Conservation (phyloP, 2,329 filamentous ascomycete genomes). For the Tolypocladium inflatum region DNA sequence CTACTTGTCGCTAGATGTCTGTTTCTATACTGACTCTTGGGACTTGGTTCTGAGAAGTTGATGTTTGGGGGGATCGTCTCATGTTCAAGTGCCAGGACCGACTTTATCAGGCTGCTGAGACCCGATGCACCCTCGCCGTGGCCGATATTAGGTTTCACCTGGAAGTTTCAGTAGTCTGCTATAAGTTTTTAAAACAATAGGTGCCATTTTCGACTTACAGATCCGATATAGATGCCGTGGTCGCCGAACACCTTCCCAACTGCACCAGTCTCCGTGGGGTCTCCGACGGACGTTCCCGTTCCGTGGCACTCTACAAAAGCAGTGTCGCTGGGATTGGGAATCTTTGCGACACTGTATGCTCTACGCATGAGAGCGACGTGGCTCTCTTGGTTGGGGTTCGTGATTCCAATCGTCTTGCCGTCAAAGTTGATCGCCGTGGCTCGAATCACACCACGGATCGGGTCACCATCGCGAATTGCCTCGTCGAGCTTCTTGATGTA, state of each 20-base stretch:
- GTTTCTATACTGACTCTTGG: conserved; percentile 20
- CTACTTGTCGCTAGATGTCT: conserved; percentile 1
- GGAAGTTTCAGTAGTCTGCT: background rate
- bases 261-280: conserved; percentile 24
- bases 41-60: conserved; percentile 22
- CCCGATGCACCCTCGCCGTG: conserved; percentile 35
- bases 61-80: conserved; percentile 28
- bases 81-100: conserved; percentile 28
- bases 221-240: conserved; percentile 16
- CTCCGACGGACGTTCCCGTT: conserved; percentile 28
- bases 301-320: conserved; percentile 28
- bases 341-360: conserved; percentile 18
- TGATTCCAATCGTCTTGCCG: conserved; percentile 31
- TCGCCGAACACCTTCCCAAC: conserved; percentile 19
- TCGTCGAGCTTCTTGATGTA: conserved; percentile 35
- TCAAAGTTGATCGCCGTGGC: conserved; percentile 28
- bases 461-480: conserved; percentile 37
- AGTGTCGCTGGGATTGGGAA: conserved; percentile 14
- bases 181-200: background rate
- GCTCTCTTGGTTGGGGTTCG: conserved; percentile 22
- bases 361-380: conserved; percentile 23
- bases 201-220: conserved; percentile 7
- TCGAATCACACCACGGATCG: conserved; percentile 28
- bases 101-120: conserved; percentile 32
- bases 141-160: conserved; percentile 30